A percentile compares a stretch with the other conserved stretches of the same genome.
phyloP scores from a whole-genome alignment of 2,329 filamentous ascomycete species.

The Emmonsiellopsis sp. region DNA sequence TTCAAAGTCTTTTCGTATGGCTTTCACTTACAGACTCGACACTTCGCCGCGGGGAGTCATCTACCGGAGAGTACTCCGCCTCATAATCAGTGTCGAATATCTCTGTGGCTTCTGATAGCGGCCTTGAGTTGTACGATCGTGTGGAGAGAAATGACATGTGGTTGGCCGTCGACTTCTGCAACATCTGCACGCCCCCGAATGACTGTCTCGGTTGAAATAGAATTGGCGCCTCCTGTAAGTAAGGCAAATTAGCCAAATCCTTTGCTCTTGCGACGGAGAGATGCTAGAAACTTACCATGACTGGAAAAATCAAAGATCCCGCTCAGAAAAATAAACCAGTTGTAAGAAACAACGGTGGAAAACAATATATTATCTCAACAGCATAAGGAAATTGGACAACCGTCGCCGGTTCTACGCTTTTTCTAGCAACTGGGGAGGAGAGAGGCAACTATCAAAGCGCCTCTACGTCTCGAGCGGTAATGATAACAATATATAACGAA shows the following conservation, averaged over 20 bases:
- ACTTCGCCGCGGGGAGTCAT: slow-evolving; percentile 48
- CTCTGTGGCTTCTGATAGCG: slow-evolving; percentile 26
- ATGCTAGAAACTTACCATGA: slow-evolving; percentile 1
- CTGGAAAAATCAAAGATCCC: not conserved
- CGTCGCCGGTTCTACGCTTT: slow-evolving; percentile 3
- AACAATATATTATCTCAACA: not conserved
- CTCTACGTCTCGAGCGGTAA: not conserved
- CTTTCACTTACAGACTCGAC: slow-evolving; percentile 18
- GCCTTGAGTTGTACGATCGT: slow-evolving; percentile 15
- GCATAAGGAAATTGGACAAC: not conserved
- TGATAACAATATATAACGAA: slow-evolving; percentile 2
- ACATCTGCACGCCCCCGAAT: slow-evolving; percentile 9
- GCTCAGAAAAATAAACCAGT: not conserved
- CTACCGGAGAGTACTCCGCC: slow-evolving; percentile 34
- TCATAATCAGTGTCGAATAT: slow-evolving; percentile 30
- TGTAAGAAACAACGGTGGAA: not conserved
- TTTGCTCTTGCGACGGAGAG: not conserved
- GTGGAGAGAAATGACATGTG: slow-evolving; percentile 9
- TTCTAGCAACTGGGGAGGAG: not conserved
- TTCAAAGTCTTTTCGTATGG: not conserved
- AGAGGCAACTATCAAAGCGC: slow-evolving; percentile 4
- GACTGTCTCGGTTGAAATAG: slow-evolving; percentile 8
- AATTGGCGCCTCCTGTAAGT: slow-evolving; percentile 4
- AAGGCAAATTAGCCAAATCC: slow-evolving; percentile 1
- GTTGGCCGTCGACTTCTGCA: slow-evolving; percentile 8